Conservation (phyloP, 768 basidiomycete species). For the Pleurotus sapidus region DNA sequence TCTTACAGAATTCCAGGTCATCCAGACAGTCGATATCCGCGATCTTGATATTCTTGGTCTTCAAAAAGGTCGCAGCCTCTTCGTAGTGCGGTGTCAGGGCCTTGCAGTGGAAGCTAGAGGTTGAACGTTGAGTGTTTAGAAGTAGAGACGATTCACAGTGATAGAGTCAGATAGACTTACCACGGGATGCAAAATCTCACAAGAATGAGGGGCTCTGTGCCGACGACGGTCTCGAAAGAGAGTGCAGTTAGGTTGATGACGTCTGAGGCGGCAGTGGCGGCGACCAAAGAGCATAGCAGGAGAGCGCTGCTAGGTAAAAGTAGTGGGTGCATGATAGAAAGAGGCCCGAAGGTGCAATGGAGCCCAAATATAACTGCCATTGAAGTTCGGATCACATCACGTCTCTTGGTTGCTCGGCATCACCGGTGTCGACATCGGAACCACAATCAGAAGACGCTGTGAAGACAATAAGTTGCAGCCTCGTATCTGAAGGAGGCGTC, state of each 20-base stretch:
- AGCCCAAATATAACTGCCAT: too few relatives aligned
- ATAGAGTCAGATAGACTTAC: neutral
- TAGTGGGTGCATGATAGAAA: too few relatives aligned
- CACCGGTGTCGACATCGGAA: too few relatives aligned
- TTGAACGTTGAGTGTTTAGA: too few relatives aligned
- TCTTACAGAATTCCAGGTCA: neutral
- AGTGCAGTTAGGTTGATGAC: neutral
- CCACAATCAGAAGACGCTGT: too few relatives aligned
- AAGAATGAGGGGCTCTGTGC: neutral
- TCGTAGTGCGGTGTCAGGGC: neutral
- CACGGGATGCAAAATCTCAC: neutral
- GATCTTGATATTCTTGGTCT: neutral
- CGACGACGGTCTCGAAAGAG: neutral
- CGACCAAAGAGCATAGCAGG: conserved; percentile 16
- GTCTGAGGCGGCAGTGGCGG: neutral
- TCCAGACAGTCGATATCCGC: neutral
- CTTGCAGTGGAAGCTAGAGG: neutral
- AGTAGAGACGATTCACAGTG: too few relatives aligned
- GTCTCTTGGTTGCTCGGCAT: too few relatives aligned
- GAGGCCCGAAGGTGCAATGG: too few relatives aligned
- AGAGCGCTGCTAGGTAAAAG: conserved; percentile 26
- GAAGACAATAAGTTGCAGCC: too few relatives aligned
- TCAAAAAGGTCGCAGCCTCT: neutral
- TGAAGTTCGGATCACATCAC: too few relatives aligned
- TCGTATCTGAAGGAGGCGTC: too few relatives aligned